Conservation (phyloP, 768 basidiomycete genomes). For the Trichaptum fuscoviolaceum region DNA sequence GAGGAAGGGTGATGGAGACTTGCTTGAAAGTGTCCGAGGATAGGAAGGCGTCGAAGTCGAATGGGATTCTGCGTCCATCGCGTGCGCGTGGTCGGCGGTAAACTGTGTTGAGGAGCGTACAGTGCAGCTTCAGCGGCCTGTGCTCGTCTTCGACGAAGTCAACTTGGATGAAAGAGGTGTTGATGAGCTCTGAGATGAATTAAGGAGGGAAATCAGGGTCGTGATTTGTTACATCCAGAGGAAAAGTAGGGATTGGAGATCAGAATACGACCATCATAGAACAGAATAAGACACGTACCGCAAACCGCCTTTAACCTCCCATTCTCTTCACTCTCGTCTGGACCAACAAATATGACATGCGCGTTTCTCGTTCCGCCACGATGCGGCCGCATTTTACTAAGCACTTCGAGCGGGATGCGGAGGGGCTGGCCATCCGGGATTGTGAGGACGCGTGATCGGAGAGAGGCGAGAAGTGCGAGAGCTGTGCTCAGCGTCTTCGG, state of each 20-base stretch:
- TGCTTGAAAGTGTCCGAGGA: constrained; percentile 19
- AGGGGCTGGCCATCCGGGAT: constrained; percentile 37
- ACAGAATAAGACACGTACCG: too few species aligned
- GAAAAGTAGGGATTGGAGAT: too few species aligned
- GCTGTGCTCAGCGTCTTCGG: constrained; percentile 22
- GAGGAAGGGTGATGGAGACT: constrained; percentile 5
- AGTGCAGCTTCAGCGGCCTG: constrained; percentile 33
- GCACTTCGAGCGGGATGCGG: constrained; percentile 36
- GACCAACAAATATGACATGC: constrained; percentile 55
- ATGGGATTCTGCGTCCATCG: constrained; percentile 29
- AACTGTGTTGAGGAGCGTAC: constrained; percentile 32
- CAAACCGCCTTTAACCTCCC: constrained; percentile 27
- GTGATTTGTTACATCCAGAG: too few species aligned
- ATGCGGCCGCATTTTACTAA: constrained; percentile 45
- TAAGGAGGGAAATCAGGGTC: too few species aligned
- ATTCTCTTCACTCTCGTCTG: constrained; percentile 25
- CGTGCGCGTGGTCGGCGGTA: constrained; percentile 24
- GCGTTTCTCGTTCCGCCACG: constrained; percentile 33
- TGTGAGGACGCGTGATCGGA: constrained; percentile 18
- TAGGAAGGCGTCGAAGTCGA: constrained; percentile 35
- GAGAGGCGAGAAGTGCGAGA: constrained; percentile 17
- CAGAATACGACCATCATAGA: too few species aligned
- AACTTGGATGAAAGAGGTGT: constrained; percentile 23
- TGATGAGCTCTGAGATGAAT: constrained; percentile 26
- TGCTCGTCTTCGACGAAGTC: constrained; percentile 28